A percentile compares a stretch with the other conserved stretches of the same genome.
Conservation (phyloP, 202 grass and related monocot genomes). For the Setaria italica region DNA sequence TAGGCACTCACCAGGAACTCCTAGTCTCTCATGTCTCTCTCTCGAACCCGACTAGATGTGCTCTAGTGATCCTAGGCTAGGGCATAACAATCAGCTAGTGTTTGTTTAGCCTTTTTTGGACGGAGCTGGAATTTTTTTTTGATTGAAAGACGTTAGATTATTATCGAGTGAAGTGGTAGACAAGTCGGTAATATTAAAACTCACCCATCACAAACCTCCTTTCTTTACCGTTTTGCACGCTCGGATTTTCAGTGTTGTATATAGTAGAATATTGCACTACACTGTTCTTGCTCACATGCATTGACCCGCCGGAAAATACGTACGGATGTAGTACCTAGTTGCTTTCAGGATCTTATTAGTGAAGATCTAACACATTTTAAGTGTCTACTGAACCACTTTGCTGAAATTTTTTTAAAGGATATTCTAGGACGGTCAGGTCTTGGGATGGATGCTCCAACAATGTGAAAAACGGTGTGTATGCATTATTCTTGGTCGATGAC, state of each 20-base stretch:
- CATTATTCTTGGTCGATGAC: not conserved
- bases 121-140: not conserved
- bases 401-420: not conserved
- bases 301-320: not conserved
- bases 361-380: not conserved
- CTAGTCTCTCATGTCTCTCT: no score
- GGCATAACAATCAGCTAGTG: no score
- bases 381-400: not conserved
- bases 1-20: no score
- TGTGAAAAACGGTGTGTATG: not conserved
- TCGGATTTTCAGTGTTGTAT: not conserved
- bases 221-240: conserved; percentile 8
- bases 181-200: conserved; percentile 28
- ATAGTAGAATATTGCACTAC: not conserved
- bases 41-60: no score
- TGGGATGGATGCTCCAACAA: not conserved
- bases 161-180: conserved; percentile 26
- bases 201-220: not conserved
- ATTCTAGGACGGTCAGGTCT: not conserved
- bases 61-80: no score
- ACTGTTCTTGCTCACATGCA: conserved; percentile 5
- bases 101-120: conserved; percentile 2
- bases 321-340: not conserved
- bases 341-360: not conserved
- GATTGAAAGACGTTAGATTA: conserved; percentile 5